Evolutionary conservation across 495 filamentous ascomycete genomes (phyloP).

Genomic region (Massariosphaeria phaeospora): DNA sequence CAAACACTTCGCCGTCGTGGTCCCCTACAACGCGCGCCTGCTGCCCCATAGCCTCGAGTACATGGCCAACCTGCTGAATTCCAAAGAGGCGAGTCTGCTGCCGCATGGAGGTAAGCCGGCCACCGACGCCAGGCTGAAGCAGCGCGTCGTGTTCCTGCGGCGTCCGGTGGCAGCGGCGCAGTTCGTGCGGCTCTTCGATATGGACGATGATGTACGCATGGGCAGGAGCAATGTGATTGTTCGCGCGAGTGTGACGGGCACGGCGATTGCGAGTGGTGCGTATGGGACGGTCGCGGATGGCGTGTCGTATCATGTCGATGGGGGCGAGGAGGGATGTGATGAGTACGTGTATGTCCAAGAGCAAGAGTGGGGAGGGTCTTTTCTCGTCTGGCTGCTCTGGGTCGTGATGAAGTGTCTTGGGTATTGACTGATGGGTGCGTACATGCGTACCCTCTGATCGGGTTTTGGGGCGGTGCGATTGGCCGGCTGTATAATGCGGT

Average conservation of each 20-base stretch:
- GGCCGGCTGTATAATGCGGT: too few relatives aligned
- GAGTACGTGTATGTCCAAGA: background rate
- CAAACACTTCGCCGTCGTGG: background rate
- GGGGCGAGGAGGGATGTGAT: background rate
- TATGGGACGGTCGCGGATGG: background rate
- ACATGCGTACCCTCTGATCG: too few relatives aligned
- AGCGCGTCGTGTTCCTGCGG: background rate
- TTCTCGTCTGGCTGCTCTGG: background rate
- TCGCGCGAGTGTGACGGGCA: too few relatives aligned
- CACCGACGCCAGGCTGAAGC: background rate
- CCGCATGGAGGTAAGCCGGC: background rate
- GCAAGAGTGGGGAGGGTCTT: background rate
- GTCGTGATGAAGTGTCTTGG: background rate
- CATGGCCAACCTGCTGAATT: background rate
- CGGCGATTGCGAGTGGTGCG: background rate
- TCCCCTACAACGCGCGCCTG: background rate
- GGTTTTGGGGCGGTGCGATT: too few relatives aligned
- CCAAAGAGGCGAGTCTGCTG: background rate
- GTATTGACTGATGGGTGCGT: background rate
- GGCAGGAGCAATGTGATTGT: background rate
- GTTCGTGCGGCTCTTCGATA: background rate
- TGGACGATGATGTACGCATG: constrained; percentile 5
- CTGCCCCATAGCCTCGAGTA: background rate
- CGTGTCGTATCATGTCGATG: constrained; percentile 5
- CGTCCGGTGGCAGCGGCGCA: background rate